Evolutionary conservation across 306 rosid species (phyloP).

Genomic region (Ceratonia siliqua): DNA sequence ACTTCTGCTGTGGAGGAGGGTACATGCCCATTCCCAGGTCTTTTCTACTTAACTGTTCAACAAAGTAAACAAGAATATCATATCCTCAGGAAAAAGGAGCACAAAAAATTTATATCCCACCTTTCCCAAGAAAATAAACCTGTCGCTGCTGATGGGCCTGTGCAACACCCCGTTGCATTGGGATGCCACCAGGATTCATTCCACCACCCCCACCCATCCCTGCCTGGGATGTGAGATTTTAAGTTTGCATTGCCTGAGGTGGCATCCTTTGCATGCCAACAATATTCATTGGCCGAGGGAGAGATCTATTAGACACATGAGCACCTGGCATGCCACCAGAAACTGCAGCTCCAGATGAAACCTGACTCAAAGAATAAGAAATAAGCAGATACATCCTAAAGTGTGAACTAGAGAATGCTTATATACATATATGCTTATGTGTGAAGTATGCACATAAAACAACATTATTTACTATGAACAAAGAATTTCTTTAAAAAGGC

Average conservation of each 20-base stretch:
- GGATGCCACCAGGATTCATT: conserved; percentile 86
- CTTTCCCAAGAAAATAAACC: conserved; percentile 41
- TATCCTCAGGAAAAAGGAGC: conserved; percentile 2
- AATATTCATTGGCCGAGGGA: conserved; percentile 62
- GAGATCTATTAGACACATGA: conserved; percentile 61
- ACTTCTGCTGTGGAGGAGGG: conserved; percentile 84
- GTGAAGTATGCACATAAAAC: conserved; percentile 12
- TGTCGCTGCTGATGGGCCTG: conserved; percentile 88
- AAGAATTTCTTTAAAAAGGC: background rate
- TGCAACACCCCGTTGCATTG: conserved; percentile 86
- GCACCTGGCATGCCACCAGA: conserved; percentile 67
- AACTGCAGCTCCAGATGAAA: conserved; percentile 67
- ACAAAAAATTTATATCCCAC: background rate
- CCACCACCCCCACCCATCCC: conserved; percentile 72
- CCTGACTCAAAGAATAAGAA: conserved; percentile 49
- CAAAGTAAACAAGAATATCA: conserved; percentile 26
- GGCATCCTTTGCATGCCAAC: conserved; percentile 77
- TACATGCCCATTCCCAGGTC: conserved; percentile 72
- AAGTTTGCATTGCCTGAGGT: conserved; percentile 67
- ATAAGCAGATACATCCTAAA: background rate
- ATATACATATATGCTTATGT: background rate
- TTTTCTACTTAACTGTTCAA: conserved; percentile 71
- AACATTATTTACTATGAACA: conserved; percentile 22
- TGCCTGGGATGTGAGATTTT: conserved; percentile 75
- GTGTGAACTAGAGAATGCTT: conserved; percentile 10